Evolutionary conservation across 2,329 filamentous ascomycete genomes (phyloP).

Genomic region (Lecanoromycetidae sp.): DNA sequence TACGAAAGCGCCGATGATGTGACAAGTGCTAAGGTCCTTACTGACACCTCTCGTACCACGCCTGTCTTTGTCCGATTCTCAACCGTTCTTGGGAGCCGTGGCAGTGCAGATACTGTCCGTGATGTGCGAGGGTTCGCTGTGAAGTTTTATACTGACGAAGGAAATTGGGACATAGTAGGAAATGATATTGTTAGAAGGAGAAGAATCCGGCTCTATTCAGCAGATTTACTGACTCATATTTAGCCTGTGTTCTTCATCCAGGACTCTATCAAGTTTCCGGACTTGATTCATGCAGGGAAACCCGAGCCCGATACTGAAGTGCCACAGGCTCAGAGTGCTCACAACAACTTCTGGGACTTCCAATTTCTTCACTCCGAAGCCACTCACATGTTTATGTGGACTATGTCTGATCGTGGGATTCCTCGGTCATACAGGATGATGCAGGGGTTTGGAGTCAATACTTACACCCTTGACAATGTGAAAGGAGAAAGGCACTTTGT

Average conservation of each 20-base stretch:
- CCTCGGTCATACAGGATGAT: constrained; percentile 71
- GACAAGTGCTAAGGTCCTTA: constrained; percentile 51
- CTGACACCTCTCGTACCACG: constrained; percentile 55
- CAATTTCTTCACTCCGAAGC: constrained; percentile 55
- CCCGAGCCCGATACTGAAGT: constrained; percentile 60
- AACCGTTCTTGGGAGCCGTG: constrained; percentile 61
- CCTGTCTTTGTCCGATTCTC: constrained; percentile 64
- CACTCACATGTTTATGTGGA: constrained; percentile 70
- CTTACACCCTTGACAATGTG: constrained; percentile 56
- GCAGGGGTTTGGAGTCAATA: constrained; percentile 78
- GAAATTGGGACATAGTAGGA: constrained; percentile 63
- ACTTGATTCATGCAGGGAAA: constrained; percentile 52
- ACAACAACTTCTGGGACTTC: constrained; percentile 73
- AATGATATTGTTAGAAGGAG: constrained; percentile 48
- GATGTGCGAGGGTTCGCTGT: constrained; percentile 71
- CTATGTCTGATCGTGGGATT: constrained; percentile 62
- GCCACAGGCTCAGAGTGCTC: constrained; percentile 57
- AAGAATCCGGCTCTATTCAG: neutral
- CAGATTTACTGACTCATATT: no score
- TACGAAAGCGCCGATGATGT: constrained; percentile 52
- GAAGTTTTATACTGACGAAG: no score
- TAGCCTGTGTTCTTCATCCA: constrained; percentile 71
- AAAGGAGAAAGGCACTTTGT: constrained; percentile 60
- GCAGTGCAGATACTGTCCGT: constrained; percentile 69
- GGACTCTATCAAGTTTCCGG: constrained; percentile 62